A percentile compares a stretch with the other conserved stretches of the same genome.
These are phyloP conservation scores for Gnaphalium uliginosum DNA, from an alignment of 129 eudicot genomes.

Conservation along the genomic window DNA sequence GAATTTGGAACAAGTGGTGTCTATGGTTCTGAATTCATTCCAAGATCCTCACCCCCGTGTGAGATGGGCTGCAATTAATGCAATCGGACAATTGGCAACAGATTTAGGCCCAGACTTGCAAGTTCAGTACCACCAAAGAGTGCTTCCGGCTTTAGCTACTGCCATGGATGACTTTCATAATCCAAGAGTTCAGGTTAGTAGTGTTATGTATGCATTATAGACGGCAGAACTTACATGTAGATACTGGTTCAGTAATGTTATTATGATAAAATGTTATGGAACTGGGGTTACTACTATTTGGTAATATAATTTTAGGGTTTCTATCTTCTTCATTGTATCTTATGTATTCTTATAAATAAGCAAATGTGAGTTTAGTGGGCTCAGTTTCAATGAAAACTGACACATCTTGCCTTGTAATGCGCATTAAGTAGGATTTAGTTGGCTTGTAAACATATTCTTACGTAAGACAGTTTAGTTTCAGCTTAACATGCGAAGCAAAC, in stretches of 20 bases:
- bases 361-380: conserved; percentile 1
- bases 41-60: conserved; percentile 97
- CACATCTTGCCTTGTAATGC: neutral
- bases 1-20: conserved; percentile 91
- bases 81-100: conserved; percentile 97
- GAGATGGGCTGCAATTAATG: conserved; percentile 99
- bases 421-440: neutral
- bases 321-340: neutral
- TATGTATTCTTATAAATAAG: neutral
- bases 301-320: neutral
- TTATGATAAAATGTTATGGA: neutral
- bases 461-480: neutral
- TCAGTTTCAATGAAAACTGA: neutral
- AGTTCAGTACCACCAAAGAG: conserved; percentile 82
- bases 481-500: neutral
- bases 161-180: conserved; percentile 96
- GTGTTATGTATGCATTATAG: neutral
- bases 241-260: neutral
- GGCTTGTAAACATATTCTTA: conserved; percentile 1
- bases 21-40: conserved; percentile 85
- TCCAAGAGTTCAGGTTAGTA: conserved; percentile 88
- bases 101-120: conserved; percentile 99
- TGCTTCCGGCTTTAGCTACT: conserved; percentile 81
- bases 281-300: neutral
- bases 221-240: conserved; percentile 6